These are phyloP conservation scores for Auricularia sp. DNA, from an alignment of 768 basidiomycete genomes.

Conservation along the genomic window DNA sequence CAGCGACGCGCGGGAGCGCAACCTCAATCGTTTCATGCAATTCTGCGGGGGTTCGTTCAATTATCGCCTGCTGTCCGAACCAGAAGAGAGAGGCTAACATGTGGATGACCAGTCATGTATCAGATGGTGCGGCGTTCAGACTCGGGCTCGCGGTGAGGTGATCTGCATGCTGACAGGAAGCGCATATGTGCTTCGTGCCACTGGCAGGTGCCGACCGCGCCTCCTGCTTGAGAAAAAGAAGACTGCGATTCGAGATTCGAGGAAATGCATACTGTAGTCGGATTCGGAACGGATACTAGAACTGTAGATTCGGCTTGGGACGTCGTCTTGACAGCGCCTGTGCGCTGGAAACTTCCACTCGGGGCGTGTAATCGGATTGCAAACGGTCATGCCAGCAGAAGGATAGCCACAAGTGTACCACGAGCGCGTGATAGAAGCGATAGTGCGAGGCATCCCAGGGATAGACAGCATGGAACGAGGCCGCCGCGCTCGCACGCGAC, in stretches of 20 bases:
- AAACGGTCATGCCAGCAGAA: no score
- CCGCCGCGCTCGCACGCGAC: not conserved
- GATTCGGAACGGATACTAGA: no score
- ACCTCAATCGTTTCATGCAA: slow-evolving; percentile 46
- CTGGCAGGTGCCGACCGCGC: no score
- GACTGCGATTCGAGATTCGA: no score
- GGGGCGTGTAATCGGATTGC: no score
- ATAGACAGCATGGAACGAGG: not conserved
- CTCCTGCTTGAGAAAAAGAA: no score
- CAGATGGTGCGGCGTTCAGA: slow-evolving; percentile 34
- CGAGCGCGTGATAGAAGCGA: not conserved
- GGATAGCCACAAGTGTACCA: not conserved
- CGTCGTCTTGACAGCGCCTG: no score
- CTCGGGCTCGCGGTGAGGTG: not conserved
- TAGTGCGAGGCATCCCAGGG: not conserved
- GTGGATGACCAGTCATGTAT: slow-evolving; percentile 18
- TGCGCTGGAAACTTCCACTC: no score
- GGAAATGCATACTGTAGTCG: no score
- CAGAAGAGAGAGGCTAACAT: not conserved
- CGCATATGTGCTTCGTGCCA: no score
- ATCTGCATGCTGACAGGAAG: not conserved
- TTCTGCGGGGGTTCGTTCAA: slow-evolving; percentile 36
- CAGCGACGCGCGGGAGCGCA: slow-evolving; percentile 33
- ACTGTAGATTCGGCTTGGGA: no score
- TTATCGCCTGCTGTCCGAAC: not conserved